Conservation (phyloP, 306 rosid genomes). For the Inga leiocalycina region DNA sequence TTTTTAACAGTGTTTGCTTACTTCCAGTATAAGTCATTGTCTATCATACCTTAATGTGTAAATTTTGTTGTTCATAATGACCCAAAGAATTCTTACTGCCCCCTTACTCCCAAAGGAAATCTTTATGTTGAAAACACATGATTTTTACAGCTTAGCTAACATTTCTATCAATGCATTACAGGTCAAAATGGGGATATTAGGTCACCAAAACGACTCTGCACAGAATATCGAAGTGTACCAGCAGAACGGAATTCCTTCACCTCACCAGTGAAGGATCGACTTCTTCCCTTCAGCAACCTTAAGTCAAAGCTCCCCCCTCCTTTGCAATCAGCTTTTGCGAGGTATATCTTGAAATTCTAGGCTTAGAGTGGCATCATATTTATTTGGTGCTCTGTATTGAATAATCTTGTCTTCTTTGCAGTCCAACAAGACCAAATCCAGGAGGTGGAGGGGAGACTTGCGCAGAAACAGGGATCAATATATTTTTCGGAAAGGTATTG, state of each 20-base stretch:
- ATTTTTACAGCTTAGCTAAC: constrained; percentile 20
- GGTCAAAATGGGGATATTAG: constrained; percentile 71
- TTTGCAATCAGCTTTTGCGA: constrained; percentile 96
- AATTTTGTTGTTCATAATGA: background rate
- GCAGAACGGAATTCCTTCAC: constrained; percentile 71
- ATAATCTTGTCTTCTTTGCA: constrained; percentile 42
- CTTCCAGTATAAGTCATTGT: constrained; percentile 7
- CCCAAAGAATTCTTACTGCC: background rate
- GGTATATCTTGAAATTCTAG: constrained; percentile 49
- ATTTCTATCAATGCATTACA: constrained; percentile 30
- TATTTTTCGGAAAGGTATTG: constrained; percentile 89
- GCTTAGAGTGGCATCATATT: constrained; percentile 24
- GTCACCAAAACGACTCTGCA: constrained; percentile 67
- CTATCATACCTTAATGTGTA: background rate
- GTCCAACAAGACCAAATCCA: constrained; percentile 98
- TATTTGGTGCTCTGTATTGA: background rate
- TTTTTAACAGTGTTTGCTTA: background rate
- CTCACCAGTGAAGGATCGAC: constrained; percentile 83
- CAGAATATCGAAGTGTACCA: constrained; percentile 57
- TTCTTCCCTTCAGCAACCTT: constrained; percentile 62
- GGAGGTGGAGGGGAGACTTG: constrained; percentile 99
- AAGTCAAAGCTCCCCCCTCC: constrained; percentile 85
- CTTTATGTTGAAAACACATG: constrained; percentile 10
- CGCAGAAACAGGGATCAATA: constrained; percentile 94
- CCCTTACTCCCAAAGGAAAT: background rate